phyloP scores from a whole-genome alignment of 495 filamentous ascomycete species.

The Saxophila tyrrhenica region DNA sequence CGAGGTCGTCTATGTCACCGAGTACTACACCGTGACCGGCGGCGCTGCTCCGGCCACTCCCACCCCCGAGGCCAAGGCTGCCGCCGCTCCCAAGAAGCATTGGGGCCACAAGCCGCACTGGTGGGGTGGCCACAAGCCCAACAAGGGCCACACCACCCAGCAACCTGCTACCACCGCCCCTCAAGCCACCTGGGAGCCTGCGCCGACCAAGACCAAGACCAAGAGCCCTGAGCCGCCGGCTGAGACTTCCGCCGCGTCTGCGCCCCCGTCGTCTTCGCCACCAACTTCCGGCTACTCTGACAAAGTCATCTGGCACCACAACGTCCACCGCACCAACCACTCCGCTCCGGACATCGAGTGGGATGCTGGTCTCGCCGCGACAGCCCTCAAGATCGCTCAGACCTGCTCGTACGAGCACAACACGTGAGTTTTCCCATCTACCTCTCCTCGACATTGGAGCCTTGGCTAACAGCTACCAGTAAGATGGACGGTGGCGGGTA shows the following conservation, averaged over 20 bases:
- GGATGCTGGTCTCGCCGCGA: slow-evolving; percentile 48
- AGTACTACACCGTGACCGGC: slow-evolving; percentile 9
- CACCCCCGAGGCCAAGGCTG: slow-evolving; percentile 4
- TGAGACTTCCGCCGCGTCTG: slow-evolving; percentile 2
- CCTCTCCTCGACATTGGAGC: slow-evolving; percentile 2
- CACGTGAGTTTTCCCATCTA: slow-evolving; percentile 44
- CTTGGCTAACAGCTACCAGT: too few species aligned
- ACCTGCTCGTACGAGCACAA: slow-evolving; percentile 66
- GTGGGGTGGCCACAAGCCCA: slow-evolving; percentile 9
- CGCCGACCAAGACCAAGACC: slow-evolving; percentile 4
- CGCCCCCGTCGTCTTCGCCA: neutral
- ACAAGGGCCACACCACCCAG: slow-evolving; percentile 1
- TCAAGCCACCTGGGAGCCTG: neutral
- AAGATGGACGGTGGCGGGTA: slow-evolving; percentile 47
- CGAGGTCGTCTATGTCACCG: slow-evolving; percentile 40
- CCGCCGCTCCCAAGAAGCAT: slow-evolving; percentile 15
- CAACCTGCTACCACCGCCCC: slow-evolving; percentile 6
- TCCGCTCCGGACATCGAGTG: slow-evolving; percentile 53
- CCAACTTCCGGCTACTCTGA: slow-evolving; percentile 32
- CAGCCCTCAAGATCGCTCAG: slow-evolving; percentile 39
- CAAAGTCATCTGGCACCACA: slow-evolving; percentile 60
- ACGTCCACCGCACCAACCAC: slow-evolving; percentile 77
- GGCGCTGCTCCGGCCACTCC: slow-evolving; percentile 12
- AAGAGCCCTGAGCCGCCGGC: neutral
- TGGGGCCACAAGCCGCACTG: slow-evolving; percentile 6